These are phyloP conservation scores for Saccharomyces hybrid DNA, from an alignment of 1,139 yeast genomes.

Conservation along the genomic window DNA sequence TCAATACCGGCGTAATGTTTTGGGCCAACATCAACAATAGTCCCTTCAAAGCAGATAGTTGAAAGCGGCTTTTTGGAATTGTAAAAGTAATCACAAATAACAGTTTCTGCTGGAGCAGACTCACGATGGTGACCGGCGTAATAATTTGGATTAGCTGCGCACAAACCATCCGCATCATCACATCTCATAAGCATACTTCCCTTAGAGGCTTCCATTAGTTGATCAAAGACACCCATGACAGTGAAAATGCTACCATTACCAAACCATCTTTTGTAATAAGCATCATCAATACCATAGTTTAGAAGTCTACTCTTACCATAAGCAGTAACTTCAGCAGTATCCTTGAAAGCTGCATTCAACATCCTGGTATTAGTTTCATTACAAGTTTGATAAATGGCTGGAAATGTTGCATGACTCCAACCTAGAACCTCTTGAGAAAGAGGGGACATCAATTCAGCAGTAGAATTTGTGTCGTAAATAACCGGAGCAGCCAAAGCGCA, in stretches of 20 bases:
- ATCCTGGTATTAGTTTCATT: constrained; percentile 11
- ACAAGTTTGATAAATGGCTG: constrained; percentile 11
- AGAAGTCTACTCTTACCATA: constrained; percentile 28
- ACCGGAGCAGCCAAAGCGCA: neutral
- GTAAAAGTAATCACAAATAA: constrained; percentile 31
- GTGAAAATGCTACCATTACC: constrained; percentile 33
- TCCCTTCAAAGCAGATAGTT: constrained; percentile 28
- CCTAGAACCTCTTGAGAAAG: constrained; percentile 2
- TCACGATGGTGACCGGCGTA: constrained; percentile 38
- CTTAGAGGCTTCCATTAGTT: constrained; percentile 31
- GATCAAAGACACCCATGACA: constrained; percentile 34
- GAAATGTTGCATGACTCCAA: constrained; percentile 11
- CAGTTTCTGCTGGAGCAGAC: constrained; percentile 34
- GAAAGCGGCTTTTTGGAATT: constrained; percentile 22
- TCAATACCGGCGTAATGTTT: constrained; percentile 28
- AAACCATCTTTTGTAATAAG: constrained; percentile 28
- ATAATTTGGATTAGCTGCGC: constrained; percentile 27
- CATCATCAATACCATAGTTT: constrained; percentile 25
- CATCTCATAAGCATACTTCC: constrained; percentile 32
- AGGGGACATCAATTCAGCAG: constrained; percentile 1
- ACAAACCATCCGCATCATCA: constrained; percentile 35
- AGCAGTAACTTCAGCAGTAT: constrained; percentile 23
- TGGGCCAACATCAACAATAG: constrained; percentile 17
- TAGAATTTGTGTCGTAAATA: neutral
- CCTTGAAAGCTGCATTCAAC: constrained; percentile 15